These are phyloP conservation scores for Aureobasidium sp. DNA, from an alignment of 2,329 filamentous ascomycete species.

Conservation along the genomic window DNA sequence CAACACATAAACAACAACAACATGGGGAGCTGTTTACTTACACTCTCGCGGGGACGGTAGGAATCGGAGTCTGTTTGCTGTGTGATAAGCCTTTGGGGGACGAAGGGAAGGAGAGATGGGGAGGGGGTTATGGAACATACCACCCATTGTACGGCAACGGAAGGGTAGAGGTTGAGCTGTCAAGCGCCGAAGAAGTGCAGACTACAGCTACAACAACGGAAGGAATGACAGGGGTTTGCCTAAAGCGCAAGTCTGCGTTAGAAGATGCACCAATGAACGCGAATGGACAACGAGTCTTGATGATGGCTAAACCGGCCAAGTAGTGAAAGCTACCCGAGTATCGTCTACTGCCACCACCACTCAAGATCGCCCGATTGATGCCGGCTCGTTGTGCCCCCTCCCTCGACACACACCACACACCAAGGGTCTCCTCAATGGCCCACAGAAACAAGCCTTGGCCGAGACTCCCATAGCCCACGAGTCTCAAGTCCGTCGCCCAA, in stretches of 20 bases:
- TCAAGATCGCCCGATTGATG: conserved; percentile 12
- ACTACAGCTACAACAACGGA: conserved; percentile 15
- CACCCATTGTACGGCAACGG: conserved; percentile 16
- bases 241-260: conserved; percentile 14
- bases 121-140: conserved; percentile 15
- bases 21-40: conserved; percentile 20
- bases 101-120: conserved; percentile 15
- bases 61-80: conserved; percentile 23
- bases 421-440: conserved; percentile 1
- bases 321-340: conserved; percentile 15
- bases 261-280: conserved; percentile 16
- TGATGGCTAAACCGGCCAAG: conserved; percentile 15
- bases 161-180: conserved; percentile 15
- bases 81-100: conserved; percentile 13
- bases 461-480: neutral
- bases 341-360: conserved; percentile 1
- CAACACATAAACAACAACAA: conserved; percentile 5
- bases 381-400: conserved; percentile 9
- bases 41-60: conserved; percentile 26
- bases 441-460: conserved; percentile 9
- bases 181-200: conserved; percentile 15
- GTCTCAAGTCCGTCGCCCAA: conserved; percentile 11
- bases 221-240: conserved; percentile 18
- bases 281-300: conserved; percentile 9
- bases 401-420: conserved; percentile 8